Evolutionary conservation across 192 early-diverging fungal genomes (phyloP).

Genomic region (Paraglomus brasilianum): DNA sequence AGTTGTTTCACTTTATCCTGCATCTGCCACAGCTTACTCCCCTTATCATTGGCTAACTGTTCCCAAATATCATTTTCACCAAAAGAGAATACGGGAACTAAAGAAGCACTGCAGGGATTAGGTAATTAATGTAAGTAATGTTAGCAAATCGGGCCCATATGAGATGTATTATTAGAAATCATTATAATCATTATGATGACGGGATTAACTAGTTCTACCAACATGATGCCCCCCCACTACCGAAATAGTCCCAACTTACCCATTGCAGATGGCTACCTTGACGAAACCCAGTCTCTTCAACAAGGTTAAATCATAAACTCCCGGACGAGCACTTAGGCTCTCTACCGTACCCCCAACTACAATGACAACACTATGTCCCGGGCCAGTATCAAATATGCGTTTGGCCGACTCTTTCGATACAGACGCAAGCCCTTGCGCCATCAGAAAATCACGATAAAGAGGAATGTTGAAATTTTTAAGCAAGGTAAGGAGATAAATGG

Average conservation of each 20-base stretch:
- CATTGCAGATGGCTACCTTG: slow-evolving; percentile 74
- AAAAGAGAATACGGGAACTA: slow-evolving; percentile 89
- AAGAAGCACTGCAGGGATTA: slow-evolving; percentile 45
- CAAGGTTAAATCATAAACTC: slow-evolving; percentile 64
- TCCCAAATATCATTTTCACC: slow-evolving; percentile 91
- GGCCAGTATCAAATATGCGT: slow-evolving; percentile 64
- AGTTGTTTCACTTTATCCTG: slow-evolving; percentile 66
- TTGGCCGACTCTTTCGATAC: slow-evolving; percentile 73
- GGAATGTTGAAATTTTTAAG: slow-evolving; percentile 81
- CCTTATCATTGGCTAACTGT: slow-evolving; percentile 64
- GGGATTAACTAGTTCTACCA: background rate
- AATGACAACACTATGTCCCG: slow-evolving; percentile 68
- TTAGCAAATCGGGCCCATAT: background rate
- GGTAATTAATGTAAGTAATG: background rate
- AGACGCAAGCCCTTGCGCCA: slow-evolving; percentile 73
- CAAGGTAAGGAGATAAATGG: slow-evolving; percentile 77
- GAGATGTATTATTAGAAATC: background rate
- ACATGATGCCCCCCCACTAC: background rate
- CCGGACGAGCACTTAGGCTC: slow-evolving; percentile 63
- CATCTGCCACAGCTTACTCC: slow-evolving; percentile 56
- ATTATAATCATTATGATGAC: background rate
- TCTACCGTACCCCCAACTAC: slow-evolving; percentile 91
- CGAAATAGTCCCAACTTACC: slow-evolving; percentile 30
- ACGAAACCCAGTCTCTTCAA: slow-evolving; percentile 85
- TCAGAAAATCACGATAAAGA: slow-evolving; percentile 76